These are phyloP conservation scores for Phytophthora hybrid DNA, from an alignment of 352 stramenopile species.

Conservation along the genomic window DNA sequence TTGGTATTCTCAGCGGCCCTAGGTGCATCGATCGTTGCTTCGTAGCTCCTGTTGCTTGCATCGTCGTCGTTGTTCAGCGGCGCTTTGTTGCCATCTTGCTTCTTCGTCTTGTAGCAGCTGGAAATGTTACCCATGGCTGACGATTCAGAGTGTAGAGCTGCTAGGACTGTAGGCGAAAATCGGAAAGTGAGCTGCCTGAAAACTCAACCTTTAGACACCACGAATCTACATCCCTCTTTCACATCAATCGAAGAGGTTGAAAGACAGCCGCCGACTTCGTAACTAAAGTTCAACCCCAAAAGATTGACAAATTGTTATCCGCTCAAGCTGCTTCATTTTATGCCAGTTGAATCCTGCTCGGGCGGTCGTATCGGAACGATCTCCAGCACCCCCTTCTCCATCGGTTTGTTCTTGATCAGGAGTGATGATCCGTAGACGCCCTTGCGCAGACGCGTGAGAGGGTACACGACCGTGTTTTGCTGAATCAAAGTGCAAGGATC, in stretches of 20 bases:
- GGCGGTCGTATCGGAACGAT: conserved; percentile 43
- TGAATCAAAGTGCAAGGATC: conserved; percentile 77
- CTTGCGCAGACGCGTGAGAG: conserved; percentile 69
- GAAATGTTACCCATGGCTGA: conserved; percentile 27
- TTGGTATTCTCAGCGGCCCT: conserved; percentile 2
- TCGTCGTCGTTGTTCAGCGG: neutral
- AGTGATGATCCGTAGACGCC: conserved; percentile 73
- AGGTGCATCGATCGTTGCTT: conserved; percentile 3
- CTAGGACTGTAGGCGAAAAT: conserved; percentile 2
- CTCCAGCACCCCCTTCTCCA: conserved; percentile 75
- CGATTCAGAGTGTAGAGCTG: neutral
- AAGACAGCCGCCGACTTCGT: neutral
- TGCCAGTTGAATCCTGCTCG: neutral
- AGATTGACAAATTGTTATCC: neutral
- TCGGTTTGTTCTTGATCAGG: conserved; percentile 85
- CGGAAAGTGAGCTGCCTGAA: conserved; percentile 16
- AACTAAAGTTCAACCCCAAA: neutral
- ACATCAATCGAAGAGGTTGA: neutral
- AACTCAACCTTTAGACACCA: neutral
- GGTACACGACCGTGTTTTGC: conserved; percentile 69
- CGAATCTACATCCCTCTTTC: neutral
- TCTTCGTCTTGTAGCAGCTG: conserved; percentile 27
- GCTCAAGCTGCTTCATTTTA: neutral
- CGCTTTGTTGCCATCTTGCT: conserved; percentile 3
- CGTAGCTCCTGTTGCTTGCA: neutral